Base-by-base conservation (phyloP, 192 early-diverging fungal genomes). In the Diversispora eburnea region DNA sequence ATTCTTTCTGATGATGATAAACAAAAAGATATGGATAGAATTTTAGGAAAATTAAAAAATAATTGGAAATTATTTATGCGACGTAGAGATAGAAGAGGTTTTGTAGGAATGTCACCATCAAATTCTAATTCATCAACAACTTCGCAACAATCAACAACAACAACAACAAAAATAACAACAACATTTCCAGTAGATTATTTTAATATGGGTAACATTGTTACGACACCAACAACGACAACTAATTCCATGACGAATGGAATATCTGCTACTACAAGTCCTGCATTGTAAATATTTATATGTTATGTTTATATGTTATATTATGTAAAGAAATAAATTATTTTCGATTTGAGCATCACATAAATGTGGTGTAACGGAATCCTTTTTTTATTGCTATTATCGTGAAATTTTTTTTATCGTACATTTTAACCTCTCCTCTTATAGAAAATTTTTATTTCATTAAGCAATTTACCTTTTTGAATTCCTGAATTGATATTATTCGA, bases 21-120 rank as follows among this genome's bases (percentile, higher is more conserved):
- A 25, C 84, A 86, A 66, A 54, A 74, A 42, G 72, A 80, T 22
- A 84, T 88, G 68, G 87, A 86, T 61, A 67, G 84, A 52, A 81
- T 86, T 13, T 76, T 84, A 8, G 79, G 81, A 5, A 79, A 78
- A 55, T 71, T 88, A 9, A 86, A 85, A 68, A 80, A 77, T 5
- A 88, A 83, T 48, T 88, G 85, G 69, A 85, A 83, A 57, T 79
- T 84, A 43, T 85, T 88, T 62, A 88, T 84, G 72, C 78, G 76
- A 43, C 77, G 78, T 13, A 82, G 87, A 42, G 81, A 84, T 43
- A 78, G 87, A 51, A 77, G 85, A 39, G 87, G 84, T 3, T 86
- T 88, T 76, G 78, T 83, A 54, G 87, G 87, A 8, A 69, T 85
- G 5, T 71, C 72, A 13, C 57, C 72, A 43, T 63, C 72, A 41